Conservation (phyloP, 495 filamentous ascomycete species). For the Cercophora samala region DNA sequence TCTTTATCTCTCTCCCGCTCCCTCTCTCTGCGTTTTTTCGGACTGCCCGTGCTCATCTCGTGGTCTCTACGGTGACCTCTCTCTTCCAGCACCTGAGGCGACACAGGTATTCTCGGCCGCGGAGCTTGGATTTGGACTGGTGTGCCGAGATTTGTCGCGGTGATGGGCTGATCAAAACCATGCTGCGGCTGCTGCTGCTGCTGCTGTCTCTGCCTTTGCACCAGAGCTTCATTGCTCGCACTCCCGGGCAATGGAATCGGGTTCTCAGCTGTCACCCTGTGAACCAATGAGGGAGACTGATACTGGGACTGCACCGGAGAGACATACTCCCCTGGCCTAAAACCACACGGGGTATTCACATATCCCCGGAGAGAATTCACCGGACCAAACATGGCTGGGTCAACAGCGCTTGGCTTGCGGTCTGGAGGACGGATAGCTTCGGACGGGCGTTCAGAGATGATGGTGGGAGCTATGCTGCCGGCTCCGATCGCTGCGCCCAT, state of each 20-base stretch:
- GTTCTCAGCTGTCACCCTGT: slow-evolving; percentile 16
- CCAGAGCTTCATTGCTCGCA: slow-evolving; percentile 32
- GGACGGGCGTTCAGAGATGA: slow-evolving; percentile 28
- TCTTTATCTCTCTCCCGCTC: slow-evolving; percentile 19
- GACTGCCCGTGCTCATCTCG: slow-evolving; percentile 6
- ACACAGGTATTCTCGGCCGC: slow-evolving; percentile 41
- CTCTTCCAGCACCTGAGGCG: slow-evolving; percentile 42
- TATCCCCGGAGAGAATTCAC: slow-evolving; percentile 50
- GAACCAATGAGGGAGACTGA: slow-evolving; percentile 9
- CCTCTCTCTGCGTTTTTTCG: slow-evolving; percentile 2
- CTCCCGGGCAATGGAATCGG: slow-evolving; percentile 28
- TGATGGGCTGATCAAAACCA: slow-evolving; percentile 8
- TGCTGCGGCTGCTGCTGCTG: too few species aligned
- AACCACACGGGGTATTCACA: slow-evolving; percentile 52
- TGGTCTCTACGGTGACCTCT: slow-evolving; percentile 12
- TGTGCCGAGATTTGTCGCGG: slow-evolving; percentile 27
- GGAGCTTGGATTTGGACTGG: slow-evolving; percentile 46
- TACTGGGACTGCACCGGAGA: slow-evolving; percentile 14
- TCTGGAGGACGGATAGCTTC: slow-evolving; percentile 33
- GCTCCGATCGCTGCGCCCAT: slow-evolving; percentile 4
- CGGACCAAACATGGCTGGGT: slow-evolving; percentile 52
- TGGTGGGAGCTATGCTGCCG: slow-evolving; percentile 13
- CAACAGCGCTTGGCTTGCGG: slow-evolving; percentile 48
- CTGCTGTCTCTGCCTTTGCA: slow-evolving; percentile 8
- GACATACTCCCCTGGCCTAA: slow-evolving; percentile 32